A percentile compares a stretch with the other conserved stretches of the same genome.
These are phyloP conservation scores for Thielaviopsis ethacetica DNA, from an alignment of 2,329 filamentous ascomycete genomes.

Conservation along the genomic window DNA sequence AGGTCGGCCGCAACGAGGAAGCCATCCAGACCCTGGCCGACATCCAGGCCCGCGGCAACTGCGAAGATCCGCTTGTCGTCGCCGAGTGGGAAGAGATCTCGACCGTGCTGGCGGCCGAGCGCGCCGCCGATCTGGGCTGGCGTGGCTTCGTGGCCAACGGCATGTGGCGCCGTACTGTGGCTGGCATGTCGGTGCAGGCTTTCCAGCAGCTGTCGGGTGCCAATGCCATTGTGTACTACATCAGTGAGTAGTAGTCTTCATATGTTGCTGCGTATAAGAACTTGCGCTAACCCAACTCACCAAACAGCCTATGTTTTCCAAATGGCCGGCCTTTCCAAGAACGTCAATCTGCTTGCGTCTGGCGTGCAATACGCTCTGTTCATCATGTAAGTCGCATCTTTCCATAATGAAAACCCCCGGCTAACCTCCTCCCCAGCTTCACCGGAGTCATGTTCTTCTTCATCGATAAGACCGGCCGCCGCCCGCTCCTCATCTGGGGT, in stretches of 20 bases:
- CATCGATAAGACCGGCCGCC: slow-evolving; percentile 41
- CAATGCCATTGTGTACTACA: slow-evolving; percentile 43
- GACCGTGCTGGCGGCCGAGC: slow-evolving; percentile 16
- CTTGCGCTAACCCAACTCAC: not conserved
- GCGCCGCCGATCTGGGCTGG: slow-evolving; percentile 22
- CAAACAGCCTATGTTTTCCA: slow-evolving; percentile 20
- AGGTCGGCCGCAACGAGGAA: slow-evolving; percentile 43
- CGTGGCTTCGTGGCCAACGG: slow-evolving; percentile 28
- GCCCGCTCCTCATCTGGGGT: slow-evolving; percentile 49
- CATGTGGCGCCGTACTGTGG: slow-evolving; percentile 35
- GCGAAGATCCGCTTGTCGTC: slow-evolving; percentile 35
- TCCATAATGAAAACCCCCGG: slow-evolving; percentile 20
- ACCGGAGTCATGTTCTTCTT: slow-evolving; percentile 24
- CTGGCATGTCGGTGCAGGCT: slow-evolving; percentile 35
- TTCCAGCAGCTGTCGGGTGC: slow-evolving; percentile 41
- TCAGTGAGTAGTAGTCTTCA: slow-evolving; percentile 17
- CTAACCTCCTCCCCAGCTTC: slow-evolving; percentile 26
- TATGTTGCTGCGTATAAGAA: not conserved
- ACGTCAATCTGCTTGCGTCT: slow-evolving; percentile 36
- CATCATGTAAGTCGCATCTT: slow-evolving; percentile 9
- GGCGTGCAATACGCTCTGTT: slow-evolving; percentile 36
- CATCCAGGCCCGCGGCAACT: slow-evolving; percentile 39
- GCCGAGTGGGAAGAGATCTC: slow-evolving; percentile 39
- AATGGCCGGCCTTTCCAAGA: slow-evolving; percentile 25
- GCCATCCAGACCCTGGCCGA: slow-evolving; percentile 34